These are phyloP conservation scores for Wickerhamomyces sp. DNA, from an alignment of 1,139 yeast genomes.

Conservation along the genomic window DNA sequence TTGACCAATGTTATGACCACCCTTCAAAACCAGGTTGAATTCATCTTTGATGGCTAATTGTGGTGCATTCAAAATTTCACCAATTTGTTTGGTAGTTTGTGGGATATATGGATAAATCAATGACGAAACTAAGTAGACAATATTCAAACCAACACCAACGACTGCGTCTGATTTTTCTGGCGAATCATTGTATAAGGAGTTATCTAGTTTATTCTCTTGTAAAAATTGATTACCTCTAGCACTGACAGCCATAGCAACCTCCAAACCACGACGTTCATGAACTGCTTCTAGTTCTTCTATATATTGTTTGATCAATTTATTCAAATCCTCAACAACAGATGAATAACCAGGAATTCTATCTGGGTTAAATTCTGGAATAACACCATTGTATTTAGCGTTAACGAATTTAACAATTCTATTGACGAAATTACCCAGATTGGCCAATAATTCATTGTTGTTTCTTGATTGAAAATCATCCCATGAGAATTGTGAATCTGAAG, in stretches of 20 bases:
- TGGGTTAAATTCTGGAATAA: constrained; percentile 60
- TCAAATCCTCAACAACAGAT: constrained; percentile 51
- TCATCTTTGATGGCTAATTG: constrained; percentile 69
- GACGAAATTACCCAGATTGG: constrained; percentile 94
- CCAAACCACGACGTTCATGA: constrained; percentile 83
- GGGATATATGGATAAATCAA: constrained; percentile 89
- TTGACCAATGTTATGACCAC: constrained; percentile 86
- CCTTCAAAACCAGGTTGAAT: constrained; percentile 61
- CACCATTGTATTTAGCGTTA: constrained; percentile 87
- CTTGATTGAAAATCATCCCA: constrained; percentile 95
- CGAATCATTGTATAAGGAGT: constrained; percentile 66
- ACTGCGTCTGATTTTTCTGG: constrained; percentile 90
- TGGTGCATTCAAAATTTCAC: constrained; percentile 80
- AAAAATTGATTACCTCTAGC: constrained; percentile 92
- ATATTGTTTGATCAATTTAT: constrained; percentile 56
- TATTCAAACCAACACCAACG: constrained; percentile 84
- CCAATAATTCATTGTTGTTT: constrained; percentile 88
- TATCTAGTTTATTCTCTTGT: constrained; percentile 93
- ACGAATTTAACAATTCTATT: constrained; percentile 90
- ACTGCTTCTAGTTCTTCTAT: constrained; percentile 71
- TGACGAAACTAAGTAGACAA: constrained; percentile 78
- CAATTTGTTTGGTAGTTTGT: constrained; percentile 63
- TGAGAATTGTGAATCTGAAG: constrained; percentile 92
- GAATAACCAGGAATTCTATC: constrained; percentile 44
- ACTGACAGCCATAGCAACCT: constrained; percentile 84